Evolutionary conservation across 768 basidiomycete species (phyloP).

Genomic region (Boletus speciosus): DNA sequence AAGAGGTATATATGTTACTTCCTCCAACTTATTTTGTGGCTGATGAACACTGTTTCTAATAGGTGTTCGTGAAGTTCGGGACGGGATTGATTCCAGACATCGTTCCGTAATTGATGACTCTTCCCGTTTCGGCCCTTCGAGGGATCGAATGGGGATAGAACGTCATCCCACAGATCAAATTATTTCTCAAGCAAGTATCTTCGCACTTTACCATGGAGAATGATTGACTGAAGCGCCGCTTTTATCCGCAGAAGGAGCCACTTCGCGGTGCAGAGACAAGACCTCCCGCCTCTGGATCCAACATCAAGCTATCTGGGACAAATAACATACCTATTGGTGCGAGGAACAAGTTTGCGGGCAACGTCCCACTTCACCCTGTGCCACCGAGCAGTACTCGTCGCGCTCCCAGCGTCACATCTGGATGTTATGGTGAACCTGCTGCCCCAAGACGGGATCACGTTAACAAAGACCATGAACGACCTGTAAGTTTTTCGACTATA

Average conservation of each 20-base stretch:
- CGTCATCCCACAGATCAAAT: slow-evolving; percentile 18
- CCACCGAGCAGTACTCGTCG: slow-evolving; percentile 2
- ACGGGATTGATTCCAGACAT: slow-evolving; percentile 16
- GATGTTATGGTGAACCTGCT: slow-evolving; percentile 20
- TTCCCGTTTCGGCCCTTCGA: slow-evolving; percentile 14
- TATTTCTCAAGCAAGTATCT: slow-evolving; percentile 17
- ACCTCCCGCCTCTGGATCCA: slow-evolving; percentile 12
- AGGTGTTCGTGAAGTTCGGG: slow-evolving; percentile 22
- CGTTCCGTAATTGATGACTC: slow-evolving; percentile 13
- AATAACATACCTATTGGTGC: slow-evolving; percentile 32
- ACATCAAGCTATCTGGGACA: slow-evolving; percentile 29
- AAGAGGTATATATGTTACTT: slow-evolving; percentile 9
- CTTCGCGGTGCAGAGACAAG: slow-evolving; percentile 13
- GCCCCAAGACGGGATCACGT: slow-evolving; percentile 15
- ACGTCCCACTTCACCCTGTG: neutral
- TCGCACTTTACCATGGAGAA: neutral
- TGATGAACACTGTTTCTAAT: neutral
- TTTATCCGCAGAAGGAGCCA: slow-evolving; percentile 19
- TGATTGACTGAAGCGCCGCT: neutral
- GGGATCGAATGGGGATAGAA: slow-evolving; percentile 19
- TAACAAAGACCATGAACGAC: slow-evolving; percentile 21
- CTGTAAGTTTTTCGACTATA: slow-evolving; percentile 12
- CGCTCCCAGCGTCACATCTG: slow-evolving; percentile 1
- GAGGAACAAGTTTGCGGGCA: slow-evolving; percentile 23
- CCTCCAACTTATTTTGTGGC: neutral